Percentiles rank a stretch among this genome's conserved stretches.
phyloP scores from a whole-genome alignment of 2,329 filamentous ascomycete genomes.

The Colletotrichum cereale region DNA sequence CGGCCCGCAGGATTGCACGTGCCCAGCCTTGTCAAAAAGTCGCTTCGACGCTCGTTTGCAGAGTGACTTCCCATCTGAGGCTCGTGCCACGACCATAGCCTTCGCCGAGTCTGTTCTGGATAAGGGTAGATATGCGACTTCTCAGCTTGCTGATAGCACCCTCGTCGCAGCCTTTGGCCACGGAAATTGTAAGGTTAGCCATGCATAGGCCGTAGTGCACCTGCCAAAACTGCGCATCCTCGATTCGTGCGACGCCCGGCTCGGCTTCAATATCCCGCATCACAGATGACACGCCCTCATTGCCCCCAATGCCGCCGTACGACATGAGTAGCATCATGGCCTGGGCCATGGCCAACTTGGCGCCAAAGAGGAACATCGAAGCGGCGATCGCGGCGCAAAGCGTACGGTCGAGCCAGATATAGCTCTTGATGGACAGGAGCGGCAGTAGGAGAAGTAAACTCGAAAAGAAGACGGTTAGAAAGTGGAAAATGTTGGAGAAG shows the following conservation, averaged over 20 bases:
- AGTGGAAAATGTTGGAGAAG: constrained; percentile 95
- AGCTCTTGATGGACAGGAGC: constrained; percentile 83
- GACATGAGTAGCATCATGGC: constrained; percentile 98
- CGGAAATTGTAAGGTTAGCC: constrained; percentile 88
- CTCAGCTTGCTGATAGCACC: constrained; percentile 79
- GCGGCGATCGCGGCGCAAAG: constrained; percentile 86
- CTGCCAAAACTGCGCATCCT: constrained; percentile 98
- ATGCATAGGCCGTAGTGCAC: constrained; percentile 97
- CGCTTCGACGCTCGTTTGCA: constrained; percentile 74
- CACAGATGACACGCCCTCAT: constrained; percentile 75
- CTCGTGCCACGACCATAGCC: constrained; percentile 85
- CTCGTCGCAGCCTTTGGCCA: constrained; percentile 75
- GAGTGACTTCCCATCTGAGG: constrained; percentile 91
- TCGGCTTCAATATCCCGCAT: constrained; percentile 88
- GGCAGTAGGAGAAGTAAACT: constrained; percentile 84
- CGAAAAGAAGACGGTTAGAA: constrained; percentile 91
- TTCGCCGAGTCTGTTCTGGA: constrained; percentile 88
- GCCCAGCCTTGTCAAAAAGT: constrained; percentile 27
- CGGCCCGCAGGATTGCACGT: background rate
- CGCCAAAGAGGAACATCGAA: constrained; percentile 89
- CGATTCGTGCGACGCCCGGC: constrained; percentile 79
- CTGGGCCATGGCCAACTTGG: constrained; percentile 85
- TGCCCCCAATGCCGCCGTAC: constrained; percentile 63
- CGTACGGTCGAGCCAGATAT: constrained; percentile 84
- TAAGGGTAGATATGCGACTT: constrained; percentile 80